phyloP scores from a whole-genome alignment of 192 early-diverging fungal genomes.

The Chytriomyces sp. region DNA sequence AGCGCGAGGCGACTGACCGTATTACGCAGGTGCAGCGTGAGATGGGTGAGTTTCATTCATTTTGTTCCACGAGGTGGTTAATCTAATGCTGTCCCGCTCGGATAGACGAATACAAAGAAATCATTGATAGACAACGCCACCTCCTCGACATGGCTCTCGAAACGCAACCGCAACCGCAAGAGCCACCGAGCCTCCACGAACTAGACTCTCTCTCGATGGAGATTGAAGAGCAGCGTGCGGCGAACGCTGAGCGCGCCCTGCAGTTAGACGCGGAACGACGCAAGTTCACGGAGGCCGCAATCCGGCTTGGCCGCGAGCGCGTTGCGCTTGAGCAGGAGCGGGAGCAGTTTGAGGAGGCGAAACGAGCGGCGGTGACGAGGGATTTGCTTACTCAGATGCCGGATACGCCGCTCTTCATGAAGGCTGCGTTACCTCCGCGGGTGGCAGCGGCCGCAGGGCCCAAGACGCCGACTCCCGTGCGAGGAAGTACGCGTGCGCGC shows the following conservation, averaged over 20 bases:
- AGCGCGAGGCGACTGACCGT: too few species aligned
- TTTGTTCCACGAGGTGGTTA: neutral
- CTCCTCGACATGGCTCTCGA: slow-evolving; percentile 41
- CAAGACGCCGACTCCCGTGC: neutral
- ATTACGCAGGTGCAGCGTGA: slow-evolving; percentile 1
- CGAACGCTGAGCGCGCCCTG: slow-evolving; percentile 47
- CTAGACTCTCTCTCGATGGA: slow-evolving; percentile 15
- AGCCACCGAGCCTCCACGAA: too few species aligned
- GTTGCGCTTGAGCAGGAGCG: slow-evolving; percentile 34
- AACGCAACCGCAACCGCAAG: neutral
- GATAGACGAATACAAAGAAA: slow-evolving; percentile 50
- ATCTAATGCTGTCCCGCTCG: neutral
- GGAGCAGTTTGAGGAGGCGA: slow-evolving; percentile 21
- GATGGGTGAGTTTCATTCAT: slow-evolving; percentile 1
- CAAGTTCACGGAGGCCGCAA: slow-evolving; percentile 71
- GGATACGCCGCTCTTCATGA: slow-evolving; percentile 7
- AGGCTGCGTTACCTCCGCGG: neutral
- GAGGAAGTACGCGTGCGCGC: neutral
- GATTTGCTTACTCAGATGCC: slow-evolving; percentile 23
- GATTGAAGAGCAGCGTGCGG: slow-evolving; percentile 24
- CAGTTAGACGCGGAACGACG: slow-evolving; percentile 66
- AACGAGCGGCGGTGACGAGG: neutral
- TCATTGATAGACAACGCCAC: slow-evolving; percentile 48
- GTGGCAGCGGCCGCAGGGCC: neutral
- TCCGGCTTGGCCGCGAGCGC: slow-evolving; percentile 71